Conservation (phyloP, 2,329 filamentous ascomycete genomes). For the Septoria linicola region DNA sequence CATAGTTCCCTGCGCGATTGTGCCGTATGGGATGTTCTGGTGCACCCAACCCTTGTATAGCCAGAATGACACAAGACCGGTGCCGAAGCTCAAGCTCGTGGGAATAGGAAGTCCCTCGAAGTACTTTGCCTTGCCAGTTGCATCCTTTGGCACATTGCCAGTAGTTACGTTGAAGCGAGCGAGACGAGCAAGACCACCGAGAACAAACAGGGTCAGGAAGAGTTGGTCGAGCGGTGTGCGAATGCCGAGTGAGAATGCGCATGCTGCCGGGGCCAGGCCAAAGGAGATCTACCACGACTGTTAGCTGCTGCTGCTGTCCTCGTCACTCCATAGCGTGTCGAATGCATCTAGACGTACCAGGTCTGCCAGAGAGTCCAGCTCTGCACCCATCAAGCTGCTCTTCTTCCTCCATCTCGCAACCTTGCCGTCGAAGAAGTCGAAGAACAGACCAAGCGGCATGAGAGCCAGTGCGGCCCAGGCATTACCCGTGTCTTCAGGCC, state of each 20-base stretch:
- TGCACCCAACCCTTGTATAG: conserved; percentile 76
- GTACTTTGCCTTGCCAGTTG: conserved; percentile 84
- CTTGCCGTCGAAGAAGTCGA: conserved; percentile 97
- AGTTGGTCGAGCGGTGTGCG: conserved; percentile 82
- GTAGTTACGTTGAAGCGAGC: conserved; percentile 98
- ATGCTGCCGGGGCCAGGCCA: conserved; percentile 81
- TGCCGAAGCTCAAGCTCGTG: conserved; percentile 72
- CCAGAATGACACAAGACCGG: conserved; percentile 86
- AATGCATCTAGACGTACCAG: conserved; percentile 56
- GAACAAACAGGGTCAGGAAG: conserved; percentile 81
- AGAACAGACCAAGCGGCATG: conserved; percentile 91
- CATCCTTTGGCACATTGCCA: conserved; percentile 84
- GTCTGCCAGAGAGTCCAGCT: conserved; percentile 92
- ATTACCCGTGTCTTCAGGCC: conserved; percentile 60
- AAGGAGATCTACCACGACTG: conserved; percentile 73
- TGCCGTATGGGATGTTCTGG: conserved; percentile 73
- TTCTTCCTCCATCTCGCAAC: conserved; percentile 96
- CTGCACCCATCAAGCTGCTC: conserved; percentile 96
- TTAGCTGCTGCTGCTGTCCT: not conserved
- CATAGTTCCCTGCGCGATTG: conserved; percentile 62
- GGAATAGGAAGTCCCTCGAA: conserved; percentile 98
- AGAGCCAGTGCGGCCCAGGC: conserved; percentile 81
- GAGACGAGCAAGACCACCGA: conserved; percentile 88
- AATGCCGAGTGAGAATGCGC: conserved; percentile 84
- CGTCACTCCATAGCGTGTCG: not conserved